Evolutionary conservation across 192 early-diverging fungal species (phyloP), one percentile per base, ranked within the genome.

Genomic region (Umbelopsis isabellina): DNA sequence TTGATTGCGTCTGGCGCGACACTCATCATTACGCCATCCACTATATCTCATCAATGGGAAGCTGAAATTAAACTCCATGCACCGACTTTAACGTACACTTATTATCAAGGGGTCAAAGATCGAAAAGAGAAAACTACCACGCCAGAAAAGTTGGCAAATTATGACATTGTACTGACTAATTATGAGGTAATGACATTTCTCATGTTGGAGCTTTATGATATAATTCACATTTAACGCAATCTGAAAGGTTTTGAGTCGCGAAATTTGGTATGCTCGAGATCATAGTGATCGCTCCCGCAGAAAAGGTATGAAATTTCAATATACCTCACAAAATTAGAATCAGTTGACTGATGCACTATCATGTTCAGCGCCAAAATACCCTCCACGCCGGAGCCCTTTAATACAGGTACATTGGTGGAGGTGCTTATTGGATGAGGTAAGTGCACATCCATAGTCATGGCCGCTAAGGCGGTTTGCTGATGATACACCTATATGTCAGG

Each of bases 1-100:
- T 50, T 81, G 10, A 66, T 77, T 37, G 52, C 66, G n/a, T 72
- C 72, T 13, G 68, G 64, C 1, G 82, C 87, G 13, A 92, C 91
- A 9, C 76, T 92, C 23, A 81, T 92, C 55, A 88, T 92, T 25
- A 83, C 86, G 13, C 91, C 91, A 27, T 50, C 72, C 9, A 71
- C 85, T 8, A 91, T 92, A 55, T 48, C 88, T 13, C 75, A 82
- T n/a, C 91, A 92, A 74, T 92, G 91, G 91, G 76, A 70, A 15
- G 41, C 67, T 23, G 91, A 92, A 65, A 81, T 86, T 37, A 66
- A 76, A 18, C 72, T 46, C 7, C 88, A 91, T 71, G 80, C 90
- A 1, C 86, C 86, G 0, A 58, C 72, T 2, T 64, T 91, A 11
- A 48, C 22, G 7, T 72, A 74, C 4, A 68, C 74, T 23, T 50